Percentiles rank a stretch among this genome's conserved stretches.
Evolutionary conservation across 768 basidiomycete species (phyloP).

Genomic region (Mycena indigotica): DNA sequence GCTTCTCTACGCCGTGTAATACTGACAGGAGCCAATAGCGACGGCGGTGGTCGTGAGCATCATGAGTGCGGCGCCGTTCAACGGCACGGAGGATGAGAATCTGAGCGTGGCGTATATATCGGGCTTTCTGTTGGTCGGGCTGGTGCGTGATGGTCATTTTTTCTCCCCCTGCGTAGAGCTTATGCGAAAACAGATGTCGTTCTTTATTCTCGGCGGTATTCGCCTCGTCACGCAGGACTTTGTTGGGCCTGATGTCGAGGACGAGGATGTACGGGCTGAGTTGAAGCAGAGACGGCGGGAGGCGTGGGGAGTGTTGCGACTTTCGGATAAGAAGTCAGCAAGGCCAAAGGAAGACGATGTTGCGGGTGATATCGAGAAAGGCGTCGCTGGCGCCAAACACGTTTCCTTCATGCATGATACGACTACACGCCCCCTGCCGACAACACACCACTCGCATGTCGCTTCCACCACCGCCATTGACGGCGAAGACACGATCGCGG

Average conservation of each 20-base stretch:
- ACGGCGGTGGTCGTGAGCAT: slow-evolving; percentile 67
- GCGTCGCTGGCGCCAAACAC: no score
- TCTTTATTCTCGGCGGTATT: slow-evolving; percentile 66
- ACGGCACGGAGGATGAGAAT: slow-evolving; percentile 55
- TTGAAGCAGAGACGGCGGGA: slow-evolving; percentile 40
- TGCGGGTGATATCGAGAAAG: background rate
- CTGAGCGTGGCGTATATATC: slow-evolving; percentile 70
- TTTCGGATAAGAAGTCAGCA: no score
- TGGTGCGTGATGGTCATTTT: slow-evolving; percentile 41
- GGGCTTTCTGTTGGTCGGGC: slow-evolving; percentile 60
- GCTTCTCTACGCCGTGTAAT: slow-evolving; percentile 2
- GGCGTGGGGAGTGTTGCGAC: slow-evolving; percentile 9
- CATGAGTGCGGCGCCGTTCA: slow-evolving; percentile 63
- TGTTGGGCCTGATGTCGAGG: slow-evolving; percentile 61
- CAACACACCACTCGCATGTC: no score
- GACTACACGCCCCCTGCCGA: no score
- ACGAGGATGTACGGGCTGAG: slow-evolving; percentile 53
- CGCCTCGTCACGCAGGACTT: slow-evolving; percentile 63
- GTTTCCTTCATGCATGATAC: no score
- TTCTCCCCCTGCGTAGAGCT: background rate
- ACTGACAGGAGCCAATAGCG: slow-evolving; percentile 39
- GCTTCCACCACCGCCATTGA: background rate
- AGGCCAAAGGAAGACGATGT: no score
- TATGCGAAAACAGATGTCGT: slow-evolving; percentile 48
- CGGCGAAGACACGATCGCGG: background rate